Conservation (phyloP, 345 rosid genomes). For the Eucalyptus sp. region DNA sequence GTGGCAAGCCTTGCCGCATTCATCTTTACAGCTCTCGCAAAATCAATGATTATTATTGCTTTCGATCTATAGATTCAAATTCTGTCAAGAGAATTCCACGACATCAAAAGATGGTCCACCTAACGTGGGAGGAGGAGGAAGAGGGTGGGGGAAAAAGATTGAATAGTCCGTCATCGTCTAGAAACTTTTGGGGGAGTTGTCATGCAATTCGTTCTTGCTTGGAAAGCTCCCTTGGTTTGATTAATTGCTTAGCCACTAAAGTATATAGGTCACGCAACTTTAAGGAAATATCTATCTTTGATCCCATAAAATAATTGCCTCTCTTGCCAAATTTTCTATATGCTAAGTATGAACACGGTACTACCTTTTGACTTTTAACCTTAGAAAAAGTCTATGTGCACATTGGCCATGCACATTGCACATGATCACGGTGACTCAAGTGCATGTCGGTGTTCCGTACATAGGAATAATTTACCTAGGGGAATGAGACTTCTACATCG, state of each 20-base stretch:
- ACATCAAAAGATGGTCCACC: not conserved
- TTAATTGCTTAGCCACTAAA: not conserved
- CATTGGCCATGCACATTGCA: not conserved
- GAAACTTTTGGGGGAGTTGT: not conserved
- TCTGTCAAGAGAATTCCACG: not conserved
- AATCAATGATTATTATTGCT: not conserved
- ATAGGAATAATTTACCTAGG: not conserved
- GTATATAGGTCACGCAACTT: not conserved
- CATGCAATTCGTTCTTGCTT: not conserved
- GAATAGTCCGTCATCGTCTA: not conserved
- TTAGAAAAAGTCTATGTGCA: not conserved
- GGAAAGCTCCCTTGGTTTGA: not conserved
- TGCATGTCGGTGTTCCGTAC: not conserved
- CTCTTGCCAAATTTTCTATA: not conserved
- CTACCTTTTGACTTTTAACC: not conserved
- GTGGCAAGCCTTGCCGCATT: not conserved
- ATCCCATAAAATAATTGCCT: not conserved
- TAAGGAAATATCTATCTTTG: not conserved
- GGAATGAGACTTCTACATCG: not conserved
- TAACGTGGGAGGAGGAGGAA: not conserved
- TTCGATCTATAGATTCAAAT: not conserved
- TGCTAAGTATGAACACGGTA: not conserved
- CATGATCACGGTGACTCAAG: not conserved
- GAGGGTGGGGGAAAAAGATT: not conserved
- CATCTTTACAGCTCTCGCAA: fast-evolving